Evolutionary conservation across 2,329 filamentous ascomycete species (phyloP).

Genomic region (Phialophora macrospora): DNA sequence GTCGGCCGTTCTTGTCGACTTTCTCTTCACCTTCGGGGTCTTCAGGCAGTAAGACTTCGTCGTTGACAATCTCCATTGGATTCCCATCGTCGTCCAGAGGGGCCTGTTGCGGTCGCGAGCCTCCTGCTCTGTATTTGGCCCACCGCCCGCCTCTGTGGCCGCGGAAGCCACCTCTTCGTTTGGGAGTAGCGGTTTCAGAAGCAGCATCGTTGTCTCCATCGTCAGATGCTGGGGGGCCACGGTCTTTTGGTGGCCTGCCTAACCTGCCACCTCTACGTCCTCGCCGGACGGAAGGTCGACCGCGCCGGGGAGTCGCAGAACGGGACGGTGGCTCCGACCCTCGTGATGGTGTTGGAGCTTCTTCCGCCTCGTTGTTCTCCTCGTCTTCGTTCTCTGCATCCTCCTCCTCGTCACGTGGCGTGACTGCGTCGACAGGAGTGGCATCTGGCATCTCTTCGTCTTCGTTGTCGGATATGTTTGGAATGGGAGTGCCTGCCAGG

Average conservation of each 20-base stretch:
- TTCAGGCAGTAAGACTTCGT: constrained; percentile 87
- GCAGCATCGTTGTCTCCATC: constrained; percentile 54
- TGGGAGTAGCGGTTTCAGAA: constrained; percentile 58
- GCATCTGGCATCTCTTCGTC: constrained; percentile 54
- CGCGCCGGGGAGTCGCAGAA: constrained; percentile 59
- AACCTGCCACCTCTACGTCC: constrained; percentile 52
- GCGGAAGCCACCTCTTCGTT: constrained; percentile 68
- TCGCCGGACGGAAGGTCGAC: constrained; percentile 56
- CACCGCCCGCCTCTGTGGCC: constrained; percentile 67
- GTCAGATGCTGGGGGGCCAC: constrained; percentile 77
- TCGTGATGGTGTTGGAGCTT: constrained; percentile 47
- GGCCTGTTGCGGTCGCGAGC: constrained; percentile 78
- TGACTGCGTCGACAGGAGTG: constrained; percentile 44
- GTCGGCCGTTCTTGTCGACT: constrained; percentile 84
- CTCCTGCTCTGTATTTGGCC: constrained; percentile 72
- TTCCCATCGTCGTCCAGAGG: constrained; percentile 94
- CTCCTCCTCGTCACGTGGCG: constrained; percentile 44
- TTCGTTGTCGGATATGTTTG: constrained; percentile 49
- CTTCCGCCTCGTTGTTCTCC: constrained; percentile 52
- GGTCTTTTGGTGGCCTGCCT: constrained; percentile 85
- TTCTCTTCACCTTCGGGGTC: constrained; percentile 89
- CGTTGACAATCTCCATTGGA: constrained; percentile 84
- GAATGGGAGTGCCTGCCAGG: constrained; percentile 48
- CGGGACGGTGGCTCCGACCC: constrained; percentile 53
- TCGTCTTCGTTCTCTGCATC: constrained; percentile 40